Base-by-base conservation (phyloP, 148 eudicot species). In the Heliosperma pusillum region DNA sequence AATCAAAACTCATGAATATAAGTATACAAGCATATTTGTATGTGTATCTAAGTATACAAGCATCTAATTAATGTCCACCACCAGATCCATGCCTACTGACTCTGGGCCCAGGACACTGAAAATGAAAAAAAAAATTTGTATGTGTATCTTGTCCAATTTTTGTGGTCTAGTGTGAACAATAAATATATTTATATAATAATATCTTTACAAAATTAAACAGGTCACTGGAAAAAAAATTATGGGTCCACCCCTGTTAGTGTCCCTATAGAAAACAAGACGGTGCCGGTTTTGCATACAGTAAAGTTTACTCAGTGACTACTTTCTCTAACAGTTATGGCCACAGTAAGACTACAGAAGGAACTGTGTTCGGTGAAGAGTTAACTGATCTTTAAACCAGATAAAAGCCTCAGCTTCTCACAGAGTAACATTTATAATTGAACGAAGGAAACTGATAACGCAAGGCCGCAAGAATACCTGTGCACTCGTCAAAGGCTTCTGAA, bases 401-500 rank as follows among this genome's bases (percentile, higher is more conserved):
- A 66, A 66, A 33, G 66, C 50, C 45, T 2, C 44, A 19, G 13
- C 9, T 66, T 10, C 27, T 42, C 53, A 68, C 29, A 68, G 53
- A 47, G 2, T 42, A 27, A 68, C 29, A 68, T 4, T 7, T 9
- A 42, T 44, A 21, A 22, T 11, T 68, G 29, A 45, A 45, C 55
- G 44, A 15, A 17, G 30, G 36, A 16, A 52, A 50, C 9, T 1
- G 40, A 20, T 12, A 42, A 10, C 9, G 59, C 40, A 47, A 25
- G 36, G 21, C 10, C 12, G 36, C 40, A 47, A 25, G 36, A 20
- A 1, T 78, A 72, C 76, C 81, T 66, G 50, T 40, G 44, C 44
- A 22, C 9, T 78, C 30, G 42, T 62, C 44, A 16, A 8, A 36
- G 30, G 33, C 26, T 40, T 16, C 44, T 22, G 80, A 25, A 10